Percentiles rank a stretch among this genome's conserved stretches.
Evolutionary conservation across 805 yeast species (phyloP).

Genomic region (Saturnispora dispora): DNA sequence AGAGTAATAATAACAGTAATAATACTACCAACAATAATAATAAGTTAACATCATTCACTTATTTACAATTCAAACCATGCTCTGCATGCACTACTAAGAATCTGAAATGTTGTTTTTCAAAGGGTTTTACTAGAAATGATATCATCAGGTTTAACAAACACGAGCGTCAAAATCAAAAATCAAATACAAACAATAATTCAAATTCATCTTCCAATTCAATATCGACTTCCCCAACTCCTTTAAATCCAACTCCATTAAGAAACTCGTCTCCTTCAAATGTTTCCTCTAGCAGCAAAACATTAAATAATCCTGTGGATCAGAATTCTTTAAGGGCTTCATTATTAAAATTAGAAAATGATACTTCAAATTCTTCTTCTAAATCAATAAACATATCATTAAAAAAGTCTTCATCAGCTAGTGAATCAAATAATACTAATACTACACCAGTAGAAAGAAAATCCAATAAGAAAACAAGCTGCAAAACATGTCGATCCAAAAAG

Average conservation of each 20-base stretch:
- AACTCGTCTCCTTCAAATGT: neutral
- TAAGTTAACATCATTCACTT: constrained; percentile 21
- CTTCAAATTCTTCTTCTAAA: neutral
- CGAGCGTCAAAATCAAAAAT: constrained; percentile 15
- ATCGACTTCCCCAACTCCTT: neutral
- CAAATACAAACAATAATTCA: neutral
- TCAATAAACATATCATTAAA: neutral
- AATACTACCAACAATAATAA: neutral
- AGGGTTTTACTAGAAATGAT: constrained; percentile 60
- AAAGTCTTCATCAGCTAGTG: neutral
- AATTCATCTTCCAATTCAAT: neutral
- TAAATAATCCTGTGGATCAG: neutral
- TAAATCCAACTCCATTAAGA: neutral
- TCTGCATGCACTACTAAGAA: constrained; percentile 42
- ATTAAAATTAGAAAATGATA: neutral
- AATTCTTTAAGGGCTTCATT: neutral
- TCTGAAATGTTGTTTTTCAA: constrained; percentile 45
- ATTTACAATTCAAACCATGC: constrained; percentile 44
- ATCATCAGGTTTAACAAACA: constrained; percentile 33
- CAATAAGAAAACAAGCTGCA: constrained; percentile 28
- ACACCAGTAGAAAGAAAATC: constrained; percentile 10
- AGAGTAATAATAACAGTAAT: neutral
- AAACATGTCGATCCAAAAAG: constrained; percentile 27
- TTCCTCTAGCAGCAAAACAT: neutral
- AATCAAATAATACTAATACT: neutral